Evolutionary conservation across 1,284 basidiomycete genomes (phyloP), one percentile per base, ranked within the genome.

Genomic region (Melampsora americana): DNA sequence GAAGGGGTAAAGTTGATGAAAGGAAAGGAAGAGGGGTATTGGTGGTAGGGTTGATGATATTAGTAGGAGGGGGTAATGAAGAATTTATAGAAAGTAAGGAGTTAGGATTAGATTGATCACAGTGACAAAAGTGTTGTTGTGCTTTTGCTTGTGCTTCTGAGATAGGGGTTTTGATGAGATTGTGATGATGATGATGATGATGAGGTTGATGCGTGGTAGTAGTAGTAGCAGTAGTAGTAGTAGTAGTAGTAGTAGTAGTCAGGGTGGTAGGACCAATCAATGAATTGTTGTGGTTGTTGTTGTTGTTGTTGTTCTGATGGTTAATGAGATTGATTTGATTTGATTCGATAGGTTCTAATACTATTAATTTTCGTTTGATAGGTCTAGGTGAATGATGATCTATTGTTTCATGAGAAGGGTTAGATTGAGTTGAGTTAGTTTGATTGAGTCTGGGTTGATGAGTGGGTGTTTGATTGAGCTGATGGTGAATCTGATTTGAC

Each of bases 181-280:
- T 61, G 28, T 61, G 60, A 32, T n/a, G 28, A 61, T 23, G n/a
- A 26, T 26, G n/a, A 20, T 26, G 60, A 16, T 23, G 60, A 18
- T 16, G 16, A 16, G 2, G 28, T 61, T 26, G 60, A 6, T 23
- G 23, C 26, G 56, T 60, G 26, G 14, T 60, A 60, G 56, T 60
- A 60, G 46, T 50, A 50, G 46, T 50, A 50, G 46, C n/a, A 50
- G 46, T 50, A 50, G 46, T 50, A 50, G 46, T 50, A 50, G 46
- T n/a, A n/a, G n/a, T n/a, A n/a, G n/a, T n/a, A n/a, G n/a, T n/a
- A n/a, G n/a, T 56, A 56, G 50, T 56, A 5, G 50, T 56, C 18
- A 26, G 18, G 50, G 50, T 56, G 12, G 26, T 56, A n/a, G n/a
- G n/a, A n/a, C n/a, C n/a, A n/a, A n/a, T n/a, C n/a, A n/a, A n/a